These are phyloP conservation scores for Aspergillus mulundensis DNA, from an alignment of 495 filamentous ascomycete species.

Conservation along the genomic window DNA sequence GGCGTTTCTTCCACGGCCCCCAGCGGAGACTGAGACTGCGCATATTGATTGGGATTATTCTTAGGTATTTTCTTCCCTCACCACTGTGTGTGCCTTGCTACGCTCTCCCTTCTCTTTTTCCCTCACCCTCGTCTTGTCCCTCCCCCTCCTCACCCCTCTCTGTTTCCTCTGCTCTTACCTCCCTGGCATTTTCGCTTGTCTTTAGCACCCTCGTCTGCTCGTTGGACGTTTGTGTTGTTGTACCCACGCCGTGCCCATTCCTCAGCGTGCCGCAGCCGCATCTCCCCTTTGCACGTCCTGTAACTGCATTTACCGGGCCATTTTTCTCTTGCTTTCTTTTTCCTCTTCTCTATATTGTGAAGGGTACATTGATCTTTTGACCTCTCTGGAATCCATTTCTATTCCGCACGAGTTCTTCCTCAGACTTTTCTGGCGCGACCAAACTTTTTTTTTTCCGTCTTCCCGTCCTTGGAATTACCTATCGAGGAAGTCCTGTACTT, in stretches of 20 bases:
- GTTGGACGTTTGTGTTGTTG: conserved; percentile 18
- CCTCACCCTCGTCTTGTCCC: conserved; percentile 19
- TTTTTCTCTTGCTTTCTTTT: conserved; percentile 11
- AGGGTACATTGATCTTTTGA: conserved; percentile 22
- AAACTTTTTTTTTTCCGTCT: conserved; percentile 9
- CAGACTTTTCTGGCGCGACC: conserved; percentile 12
- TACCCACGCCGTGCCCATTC: conserved; percentile 22
- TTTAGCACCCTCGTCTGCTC: conserved; percentile 8
- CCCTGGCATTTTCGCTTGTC: conserved; percentile 15
- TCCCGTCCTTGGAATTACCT: conserved; percentile 6
- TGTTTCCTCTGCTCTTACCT: conserved; percentile 21
- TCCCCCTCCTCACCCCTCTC: conserved; percentile 21
- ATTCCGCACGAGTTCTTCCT: conserved; percentile 24
- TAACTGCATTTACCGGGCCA: conserved; percentile 17
- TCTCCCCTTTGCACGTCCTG: conserved; percentile 18
- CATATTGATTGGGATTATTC: conserved; percentile 13
- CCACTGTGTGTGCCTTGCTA: not conserved
- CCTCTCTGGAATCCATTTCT: conserved; percentile 13
- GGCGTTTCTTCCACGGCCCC: conserved; percentile 17
- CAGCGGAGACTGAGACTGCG: conserved; percentile 1
- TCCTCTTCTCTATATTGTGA: conserved; percentile 9
- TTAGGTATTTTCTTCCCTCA: conserved; percentile 11
- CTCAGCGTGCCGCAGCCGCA: conserved; percentile 21
- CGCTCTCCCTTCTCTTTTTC: conserved; percentile 8
- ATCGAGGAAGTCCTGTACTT: conserved; percentile 11